A percentile compares a stretch with the other conserved stretches of the same genome.
Conservation (phyloP, 148 eudicot genomes). For the Polygonum maritimum region DNA sequence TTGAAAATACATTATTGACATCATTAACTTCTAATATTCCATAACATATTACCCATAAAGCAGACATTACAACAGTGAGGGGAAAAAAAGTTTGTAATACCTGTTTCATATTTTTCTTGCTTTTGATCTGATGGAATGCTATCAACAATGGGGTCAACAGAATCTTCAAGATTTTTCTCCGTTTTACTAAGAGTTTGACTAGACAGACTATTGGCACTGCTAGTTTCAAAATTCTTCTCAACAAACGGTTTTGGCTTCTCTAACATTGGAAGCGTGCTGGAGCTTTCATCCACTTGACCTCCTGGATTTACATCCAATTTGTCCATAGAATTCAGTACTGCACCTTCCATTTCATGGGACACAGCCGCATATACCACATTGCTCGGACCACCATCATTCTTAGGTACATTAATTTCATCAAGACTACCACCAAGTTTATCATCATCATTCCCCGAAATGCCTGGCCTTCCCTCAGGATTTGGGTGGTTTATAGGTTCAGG, state of each 20-base stretch:
- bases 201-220: conserved; percentile 14
- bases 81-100: conserved; percentile 25
- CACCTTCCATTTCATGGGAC: conserved; percentile 12
- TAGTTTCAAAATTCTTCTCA: conserved; percentile 19
- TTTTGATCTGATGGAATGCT: conserved; percentile 17
- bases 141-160: conserved; percentile 14
- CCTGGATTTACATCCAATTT: conserved; percentile 3
- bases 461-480: conserved; percentile 21
- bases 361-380: conserved; percentile 10
- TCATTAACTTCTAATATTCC: conserved; percentile 15
- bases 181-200: conserved; percentile 11
- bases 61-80: conserved; percentile 1
- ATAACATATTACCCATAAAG: conserved; percentile 8
- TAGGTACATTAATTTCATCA: background rate
- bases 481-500: conserved; percentile 37
- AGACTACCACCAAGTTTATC: no score
- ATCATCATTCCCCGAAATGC: conserved; percentile 16
- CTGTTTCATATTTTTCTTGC: conserved; percentile 26
- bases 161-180: conserved; percentile 20
- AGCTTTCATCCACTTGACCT: conserved; percentile 8
- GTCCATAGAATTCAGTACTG: conserved; percentile 6
- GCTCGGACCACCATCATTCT: conserved; percentile 15
- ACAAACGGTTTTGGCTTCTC: conserved; percentile 36
- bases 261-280: conserved; percentile 24
- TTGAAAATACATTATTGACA: conserved; percentile 35